Percentiles rank a stretch among this genome's conserved stretches.
phyloP scores from a whole-genome alignment of 805 yeast species.

The Candida ascalaphidarum region DNA sequence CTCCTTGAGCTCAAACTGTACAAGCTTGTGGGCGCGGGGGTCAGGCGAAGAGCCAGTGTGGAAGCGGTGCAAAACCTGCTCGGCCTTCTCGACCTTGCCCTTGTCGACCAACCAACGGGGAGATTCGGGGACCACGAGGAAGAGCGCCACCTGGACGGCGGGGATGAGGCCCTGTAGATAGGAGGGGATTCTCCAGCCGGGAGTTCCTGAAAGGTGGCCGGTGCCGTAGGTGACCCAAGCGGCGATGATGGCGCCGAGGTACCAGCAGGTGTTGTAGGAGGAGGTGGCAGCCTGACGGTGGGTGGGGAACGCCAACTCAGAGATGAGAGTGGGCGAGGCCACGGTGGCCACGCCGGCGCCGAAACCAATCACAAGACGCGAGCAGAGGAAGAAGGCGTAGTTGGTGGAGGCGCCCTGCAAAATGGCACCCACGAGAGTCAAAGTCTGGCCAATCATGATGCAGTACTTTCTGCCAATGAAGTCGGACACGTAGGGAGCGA shows the following conservation, averaged over 20 bases:
- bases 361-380: constrained; percentile 41
- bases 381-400: constrained; percentile 29
- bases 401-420: constrained; percentile 28
- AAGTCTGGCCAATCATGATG: constrained; percentile 12
- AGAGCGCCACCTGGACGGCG: constrained; percentile 23
- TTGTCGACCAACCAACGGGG: constrained; percentile 37
- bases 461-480: constrained; percentile 29
- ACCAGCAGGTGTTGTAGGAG: constrained; percentile 45
- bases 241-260: constrained; percentile 45
- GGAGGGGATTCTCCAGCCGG: constrained; percentile 51
- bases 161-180: constrained; percentile 44
- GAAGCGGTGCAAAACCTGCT: constrained; percentile 25
- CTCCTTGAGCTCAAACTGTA: constrained; percentile 16
- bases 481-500: constrained; percentile 18
- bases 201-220: constrained; percentile 15
- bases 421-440: constrained; percentile 25
- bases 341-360: constrained; percentile 36
- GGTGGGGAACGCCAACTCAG: constrained; percentile 44
- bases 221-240: constrained; percentile 46
- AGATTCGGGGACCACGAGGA: constrained; percentile 39
- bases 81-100: constrained; percentile 36
- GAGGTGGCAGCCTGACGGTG: constrained; percentile 18
- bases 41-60: constrained; percentile 32
- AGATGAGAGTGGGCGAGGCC: constrained; percentile 39
- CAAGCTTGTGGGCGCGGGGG: constrained; percentile 8